Conservation (phyloP, 2,329 filamentous ascomycete genomes). For the Cyphellophora attinorum region DNA sequence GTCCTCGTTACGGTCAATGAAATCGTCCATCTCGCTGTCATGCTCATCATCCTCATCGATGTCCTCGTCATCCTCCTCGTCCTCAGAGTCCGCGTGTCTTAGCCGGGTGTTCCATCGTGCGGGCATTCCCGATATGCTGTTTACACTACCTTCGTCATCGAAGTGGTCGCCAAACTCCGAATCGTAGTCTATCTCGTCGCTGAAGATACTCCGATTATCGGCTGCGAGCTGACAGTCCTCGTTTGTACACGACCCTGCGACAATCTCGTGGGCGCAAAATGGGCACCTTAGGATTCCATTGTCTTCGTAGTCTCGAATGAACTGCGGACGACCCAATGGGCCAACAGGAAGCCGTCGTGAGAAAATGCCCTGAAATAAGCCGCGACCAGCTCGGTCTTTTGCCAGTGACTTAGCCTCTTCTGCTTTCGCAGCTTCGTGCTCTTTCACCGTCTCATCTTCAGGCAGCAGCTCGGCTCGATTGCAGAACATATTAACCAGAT, state of each 20-base stretch:
- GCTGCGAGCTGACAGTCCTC: too few species aligned
- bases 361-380: constrained; percentile 56
- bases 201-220: too few species aligned
- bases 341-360: constrained; percentile 19
- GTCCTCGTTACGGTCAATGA: too few species aligned
- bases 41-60: constrained; percentile 9
- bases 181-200: too few species aligned
- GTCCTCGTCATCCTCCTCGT: constrained; percentile 13
- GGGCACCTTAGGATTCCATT: constrained; percentile 57
- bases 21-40: constrained; percentile 14
- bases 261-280: constrained; percentile 52
- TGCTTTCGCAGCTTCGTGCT: constrained; percentile 47
- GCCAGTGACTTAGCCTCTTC: constrained; percentile 53
- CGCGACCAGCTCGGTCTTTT: constrained; percentile 48
- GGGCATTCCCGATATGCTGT: too few species aligned
- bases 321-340: constrained; percentile 20
- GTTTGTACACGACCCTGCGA: constrained; percentile 50
- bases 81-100: too few species aligned
- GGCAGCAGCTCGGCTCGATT: constrained; percentile 52
- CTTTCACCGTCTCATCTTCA: constrained; percentile 51
- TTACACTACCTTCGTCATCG: too few species aligned
- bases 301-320: constrained; percentile 43
- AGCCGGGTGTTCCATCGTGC: too few species aligned
- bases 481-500: constrained; percentile 55
- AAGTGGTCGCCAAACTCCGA: too few species aligned